These are phyloP conservation scores for Eurotiales sp. DNA, from an alignment of 2,329 filamentous ascomycete species.

Conservation along the genomic window DNA sequence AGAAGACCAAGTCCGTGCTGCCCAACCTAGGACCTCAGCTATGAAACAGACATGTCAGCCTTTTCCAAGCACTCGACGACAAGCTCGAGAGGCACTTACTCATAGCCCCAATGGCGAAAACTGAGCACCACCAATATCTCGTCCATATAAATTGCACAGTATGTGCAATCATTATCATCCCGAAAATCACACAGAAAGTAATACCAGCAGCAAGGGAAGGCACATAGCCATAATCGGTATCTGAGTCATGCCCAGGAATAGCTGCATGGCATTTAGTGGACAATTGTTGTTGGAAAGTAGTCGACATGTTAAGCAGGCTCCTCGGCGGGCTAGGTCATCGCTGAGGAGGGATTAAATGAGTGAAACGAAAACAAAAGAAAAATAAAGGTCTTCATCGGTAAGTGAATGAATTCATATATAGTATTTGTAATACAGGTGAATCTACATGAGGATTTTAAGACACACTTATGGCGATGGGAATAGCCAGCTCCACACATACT, in stretches of 20 bases:
- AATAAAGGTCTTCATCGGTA: too few relatives aligned
- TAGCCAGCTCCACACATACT: too few relatives aligned
- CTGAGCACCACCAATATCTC: constrained; percentile 36
- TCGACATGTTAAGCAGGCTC: not conserved
- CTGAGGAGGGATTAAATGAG: too few relatives aligned
- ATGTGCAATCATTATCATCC: constrained; percentile 33
- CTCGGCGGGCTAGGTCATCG: too few relatives aligned
- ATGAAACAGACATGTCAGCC: not conserved
- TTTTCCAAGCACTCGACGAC: too few relatives aligned
- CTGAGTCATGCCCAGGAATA: constrained; percentile 16
- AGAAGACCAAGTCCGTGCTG: constrained; percentile 46
- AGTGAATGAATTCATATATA: too few relatives aligned
- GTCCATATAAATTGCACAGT: constrained; percentile 34
- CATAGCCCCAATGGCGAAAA: constrained; percentile 35
- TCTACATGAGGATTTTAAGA: too few relatives aligned
- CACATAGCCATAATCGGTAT: constrained; percentile 38
- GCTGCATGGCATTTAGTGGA: not conserved
- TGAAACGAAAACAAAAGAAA: too few relatives aligned
- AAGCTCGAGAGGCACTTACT: constrained; percentile 29
- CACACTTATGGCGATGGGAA: too few relatives aligned
- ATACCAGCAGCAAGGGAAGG: constrained; percentile 46
- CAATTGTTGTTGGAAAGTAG: not conserved
- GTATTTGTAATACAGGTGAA: too few relatives aligned
- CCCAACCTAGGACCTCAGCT: constrained; percentile 49
- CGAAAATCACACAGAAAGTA: constrained; percentile 47